A percentile compares a stretch with the other conserved stretches of the same genome.
These are phyloP conservation scores for Rosa multiflora DNA, from an alignment of 306 rosid species.

Conservation along the genomic window DNA sequence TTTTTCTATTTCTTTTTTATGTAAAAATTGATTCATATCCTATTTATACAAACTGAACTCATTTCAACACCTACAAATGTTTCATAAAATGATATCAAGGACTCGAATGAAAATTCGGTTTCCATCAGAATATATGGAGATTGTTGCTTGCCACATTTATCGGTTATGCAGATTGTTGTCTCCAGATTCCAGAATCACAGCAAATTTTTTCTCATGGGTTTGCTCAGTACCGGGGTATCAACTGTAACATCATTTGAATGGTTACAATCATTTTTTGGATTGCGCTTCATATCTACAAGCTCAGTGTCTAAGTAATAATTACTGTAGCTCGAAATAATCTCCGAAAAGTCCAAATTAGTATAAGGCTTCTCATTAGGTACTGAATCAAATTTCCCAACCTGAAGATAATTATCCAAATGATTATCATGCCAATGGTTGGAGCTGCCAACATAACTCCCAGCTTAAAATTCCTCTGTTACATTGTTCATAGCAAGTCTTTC, in stretches of 20 bases:
- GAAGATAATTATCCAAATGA: not conserved
- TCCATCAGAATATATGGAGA: too few species aligned
- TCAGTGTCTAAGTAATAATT: not conserved
- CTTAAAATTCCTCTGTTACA: not conserved
- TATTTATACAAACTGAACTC: too few species aligned
- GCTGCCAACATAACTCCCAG: not conserved
- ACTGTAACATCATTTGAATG: constrained; percentile 21
- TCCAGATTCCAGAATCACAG: constrained; percentile 8
- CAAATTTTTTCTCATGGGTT: not conserved
- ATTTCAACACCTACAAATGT: too few species aligned
- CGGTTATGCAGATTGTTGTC: constrained; percentile 9
- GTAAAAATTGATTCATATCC: too few species aligned
- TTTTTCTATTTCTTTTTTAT: too few species aligned
- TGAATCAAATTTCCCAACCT: constrained; percentile 3
- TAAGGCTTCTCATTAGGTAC: not conserved
- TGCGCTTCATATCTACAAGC: constrained; percentile 16
- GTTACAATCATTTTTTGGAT: constrained; percentile 8
- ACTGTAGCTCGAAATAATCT: not conserved
- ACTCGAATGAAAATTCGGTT: too few species aligned
- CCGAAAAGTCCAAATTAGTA: not conserved
- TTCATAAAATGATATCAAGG: too few species aligned
- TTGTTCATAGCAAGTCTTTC: not conserved
- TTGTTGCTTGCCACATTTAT: constrained; percentile 11
- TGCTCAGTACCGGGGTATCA: not conserved
- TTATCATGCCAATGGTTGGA: not conserved